Conservation (phyloP, 305 asterid species). For the Solanum chacoense region DNA sequence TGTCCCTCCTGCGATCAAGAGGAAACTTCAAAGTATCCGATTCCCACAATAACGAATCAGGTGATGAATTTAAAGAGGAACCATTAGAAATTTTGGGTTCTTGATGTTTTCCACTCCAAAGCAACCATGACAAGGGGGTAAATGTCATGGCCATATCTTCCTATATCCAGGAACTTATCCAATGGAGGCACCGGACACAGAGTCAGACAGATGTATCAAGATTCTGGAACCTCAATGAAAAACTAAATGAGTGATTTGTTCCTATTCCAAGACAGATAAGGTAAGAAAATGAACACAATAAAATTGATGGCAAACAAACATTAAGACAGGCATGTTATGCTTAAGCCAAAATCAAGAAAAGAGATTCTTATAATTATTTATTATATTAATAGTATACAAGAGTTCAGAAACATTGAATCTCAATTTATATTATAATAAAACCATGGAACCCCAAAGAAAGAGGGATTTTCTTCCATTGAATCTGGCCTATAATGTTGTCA, state of each 20-base stretch:
- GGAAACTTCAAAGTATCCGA: conserved; percentile 27
- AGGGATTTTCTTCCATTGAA: not conserved
- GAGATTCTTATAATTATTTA: not conserved
- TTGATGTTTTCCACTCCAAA: conserved; percentile 29
- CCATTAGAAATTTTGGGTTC: conserved; percentile 18
- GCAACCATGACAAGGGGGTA: conserved; percentile 24
- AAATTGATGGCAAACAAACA: not conserved
- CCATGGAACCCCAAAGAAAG: not conserved
- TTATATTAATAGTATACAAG: not conserved
- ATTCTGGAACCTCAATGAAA: conserved; percentile 4
- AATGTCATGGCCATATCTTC: conserved; percentile 27
- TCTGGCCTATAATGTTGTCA: not conserved
- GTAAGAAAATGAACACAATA: conserved; percentile 1
- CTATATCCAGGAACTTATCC: conserved; percentile 1
- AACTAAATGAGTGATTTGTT: not conserved
- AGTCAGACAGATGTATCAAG: not conserved
- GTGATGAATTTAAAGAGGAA: conserved; percentile 14
- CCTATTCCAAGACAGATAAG: not conserved
- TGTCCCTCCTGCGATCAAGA: conserved; percentile 7
- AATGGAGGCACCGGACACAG: not conserved
- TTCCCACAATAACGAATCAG: conserved; percentile 26
- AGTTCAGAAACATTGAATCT: not conserved
- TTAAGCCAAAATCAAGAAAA: not conserved
- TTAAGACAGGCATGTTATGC: not conserved
- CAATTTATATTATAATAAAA: not conserved